phyloP scores from a whole-genome alignment of 345 rosid species.

The Psidium friedrichsthalianum region DNA sequence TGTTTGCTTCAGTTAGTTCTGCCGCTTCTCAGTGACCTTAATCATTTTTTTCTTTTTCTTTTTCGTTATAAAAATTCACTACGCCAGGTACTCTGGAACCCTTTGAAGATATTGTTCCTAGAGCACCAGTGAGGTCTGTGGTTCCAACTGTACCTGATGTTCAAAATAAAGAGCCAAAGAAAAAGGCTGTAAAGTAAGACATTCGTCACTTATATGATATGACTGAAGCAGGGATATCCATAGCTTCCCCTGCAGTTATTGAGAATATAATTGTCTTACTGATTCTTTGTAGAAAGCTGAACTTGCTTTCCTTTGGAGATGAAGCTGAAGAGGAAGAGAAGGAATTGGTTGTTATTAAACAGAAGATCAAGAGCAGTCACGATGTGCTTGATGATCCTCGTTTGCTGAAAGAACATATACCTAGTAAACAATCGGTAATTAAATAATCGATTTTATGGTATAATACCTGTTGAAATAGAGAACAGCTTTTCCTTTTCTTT shows the following conservation, averaged over 20 bases:
- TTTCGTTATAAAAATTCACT: not conserved
- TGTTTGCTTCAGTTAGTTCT: not conserved
- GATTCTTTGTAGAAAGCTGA: conserved; percentile 53
- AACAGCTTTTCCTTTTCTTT: not conserved
- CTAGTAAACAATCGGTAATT: conserved; percentile 38
- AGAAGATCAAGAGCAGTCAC: conserved; percentile 92
- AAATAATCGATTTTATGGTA: not conserved
- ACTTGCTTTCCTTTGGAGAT: conserved; percentile 91
- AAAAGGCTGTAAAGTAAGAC: conserved; percentile 75
- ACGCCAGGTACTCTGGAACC: conserved; percentile 79
- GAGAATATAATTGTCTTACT: not conserved
- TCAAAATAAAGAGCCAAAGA: conserved; percentile 45
- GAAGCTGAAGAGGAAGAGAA: conserved; percentile 98
- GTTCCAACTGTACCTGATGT: conserved; percentile 19
- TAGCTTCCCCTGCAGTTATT: conserved; percentile 4
- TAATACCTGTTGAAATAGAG: not conserved
- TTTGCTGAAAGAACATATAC: conserved; percentile 50
- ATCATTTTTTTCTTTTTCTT: not conserved
- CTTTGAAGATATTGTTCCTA: conserved; percentile 90
- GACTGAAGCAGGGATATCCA: conserved; percentile 5
- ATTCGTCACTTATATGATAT: not conserved
- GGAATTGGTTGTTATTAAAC: conserved; percentile 54
- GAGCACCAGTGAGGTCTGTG: conserved; percentile 24
- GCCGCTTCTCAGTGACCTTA: not conserved
- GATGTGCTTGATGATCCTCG: conserved; percentile 95